Percentiles rank a stretch among this genome's conserved stretches.
Conservation (phyloP, 257 asterid genomes). For the Ehretia macrophylla region DNA sequence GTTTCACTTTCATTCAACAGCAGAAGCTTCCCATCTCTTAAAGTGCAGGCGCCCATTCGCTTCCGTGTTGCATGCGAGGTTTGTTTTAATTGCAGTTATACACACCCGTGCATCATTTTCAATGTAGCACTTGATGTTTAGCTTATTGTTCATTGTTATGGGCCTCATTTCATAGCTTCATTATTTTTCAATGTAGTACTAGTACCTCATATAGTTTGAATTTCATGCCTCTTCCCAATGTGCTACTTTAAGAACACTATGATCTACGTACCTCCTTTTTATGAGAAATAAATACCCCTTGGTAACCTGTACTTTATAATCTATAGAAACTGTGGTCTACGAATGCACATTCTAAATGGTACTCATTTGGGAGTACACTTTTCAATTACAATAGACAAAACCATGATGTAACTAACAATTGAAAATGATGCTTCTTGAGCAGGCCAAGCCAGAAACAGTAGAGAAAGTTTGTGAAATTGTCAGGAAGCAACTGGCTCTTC, state of each 20-base stretch:
- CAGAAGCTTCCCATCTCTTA: slow-evolving; percentile 31
- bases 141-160: not conserved
- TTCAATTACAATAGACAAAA: not conserved
- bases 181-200: not conserved
- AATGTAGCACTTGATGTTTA: not conserved
- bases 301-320: not conserved
- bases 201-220: not conserved
- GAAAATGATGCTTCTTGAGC: slow-evolving; percentile 17
- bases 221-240: not conserved
- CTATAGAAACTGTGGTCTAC: not conserved
- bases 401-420: not conserved
- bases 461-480: slow-evolving; percentile 74
- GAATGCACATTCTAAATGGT: not conserved
- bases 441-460: slow-evolving; percentile 93
- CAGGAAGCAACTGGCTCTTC: slow-evolving; percentile 83
- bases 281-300: too few species aligned
- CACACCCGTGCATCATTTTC: not conserved
- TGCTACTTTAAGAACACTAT: not conserved
- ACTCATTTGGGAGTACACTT: not conserved
- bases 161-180: not conserved
- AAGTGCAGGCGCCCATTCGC: slow-evolving; percentile 36
- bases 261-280: too few species aligned
- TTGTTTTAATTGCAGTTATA: slow-evolving; percentile 15
- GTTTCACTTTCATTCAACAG: slow-evolving; percentile 29
- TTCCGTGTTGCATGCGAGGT: slow-evolving; percentile 64